These are phyloP conservation scores for Eruca vesicaria DNA, from an alignment of 441 rosid species.

Conservation along the genomic window DNA sequence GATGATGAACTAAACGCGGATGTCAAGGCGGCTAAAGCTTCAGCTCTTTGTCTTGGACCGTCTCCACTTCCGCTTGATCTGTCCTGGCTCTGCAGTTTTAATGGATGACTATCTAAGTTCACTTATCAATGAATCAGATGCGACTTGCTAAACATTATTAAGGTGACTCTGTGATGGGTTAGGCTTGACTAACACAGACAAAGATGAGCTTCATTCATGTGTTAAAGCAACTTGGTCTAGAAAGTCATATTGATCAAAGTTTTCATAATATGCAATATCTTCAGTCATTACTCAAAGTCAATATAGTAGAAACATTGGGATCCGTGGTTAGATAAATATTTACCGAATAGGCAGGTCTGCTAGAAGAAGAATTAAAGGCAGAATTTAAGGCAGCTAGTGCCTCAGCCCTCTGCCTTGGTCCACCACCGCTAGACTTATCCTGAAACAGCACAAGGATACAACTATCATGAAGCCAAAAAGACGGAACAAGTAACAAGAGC, in stretches of 20 bases:
- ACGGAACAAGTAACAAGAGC: neutral
- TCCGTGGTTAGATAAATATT: slow-evolving; percentile 2
- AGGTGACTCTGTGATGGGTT: neutral
- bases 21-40: slow-evolving; percentile 92
- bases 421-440: slow-evolving; percentile 77
- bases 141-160: neutral
- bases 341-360: slow-evolving; percentile 49
- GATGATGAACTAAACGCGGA: slow-evolving; percentile 77
- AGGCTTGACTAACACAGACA: slow-evolving; percentile 1
- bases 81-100: slow-evolving; percentile 49
- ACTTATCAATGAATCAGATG: neutral
- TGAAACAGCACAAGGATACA: slow-evolving; percentile 33
- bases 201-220: neutral
- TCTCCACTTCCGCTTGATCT: slow-evolving; percentile 66
- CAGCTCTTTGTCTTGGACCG: slow-evolving; percentile 93
- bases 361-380: slow-evolving; percentile 84
- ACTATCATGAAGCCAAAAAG: neutral
- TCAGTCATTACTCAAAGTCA: neutral
- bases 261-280: neutral
- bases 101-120: neutral
- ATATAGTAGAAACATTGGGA: neutral
- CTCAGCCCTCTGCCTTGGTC: slow-evolving; percentile 98
- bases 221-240: slow-evolving; percentile 1
- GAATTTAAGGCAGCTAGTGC: slow-evolving; percentile 95
- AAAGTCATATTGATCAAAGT: neutral